Base-by-base conservation (phyloP, 768 basidiomycete genomes). In the Myochromella boudieri region DNA sequence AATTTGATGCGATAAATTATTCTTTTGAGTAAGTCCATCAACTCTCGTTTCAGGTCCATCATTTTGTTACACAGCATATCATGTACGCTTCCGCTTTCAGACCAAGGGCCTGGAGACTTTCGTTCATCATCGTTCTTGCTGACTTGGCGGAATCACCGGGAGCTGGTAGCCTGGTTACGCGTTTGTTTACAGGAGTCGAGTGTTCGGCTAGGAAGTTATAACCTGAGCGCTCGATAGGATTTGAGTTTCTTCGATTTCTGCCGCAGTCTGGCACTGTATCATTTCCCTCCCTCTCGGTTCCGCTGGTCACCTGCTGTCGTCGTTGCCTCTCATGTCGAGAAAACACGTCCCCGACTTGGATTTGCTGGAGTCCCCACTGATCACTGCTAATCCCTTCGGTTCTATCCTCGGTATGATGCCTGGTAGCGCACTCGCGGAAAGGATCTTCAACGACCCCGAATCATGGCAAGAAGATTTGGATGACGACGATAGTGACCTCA, bases 371-470 rank as follows among this genome's bases (percentile, higher is more conserved):
- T 72, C 71, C 27, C 71, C 70, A 0, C 42, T 70, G 43, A 50
- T 68, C 24, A 68, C 68, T 6, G 59, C 65, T 6, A 57, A 57
- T 14, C 64, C 67, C 9, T 55, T 61, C 46, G 62, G 59, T 20
- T 59, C 60, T 17, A 50, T 59, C 14, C 50, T 65, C 49, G 59
- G 62, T 47, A 57, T 55, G 27, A 54, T 67, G 15, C 70, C 69
- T 15, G 64, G 64, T n/a, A 70, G 65, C 42, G 69, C 69, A 9
- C 59, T 72, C 22, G 71, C 70, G 44, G 71, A 72, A 52, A 64
- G 58, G 41, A 74, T 72, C 38, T 71, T 72, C 55, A 72, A 72
- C 38, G 70, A 71, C 47, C 72, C 72, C 3, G 48, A 67, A n/a
- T 67, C 72, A 25, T 74, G 71, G 72, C 65, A 66, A 31, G 63